Base-by-base conservation (phyloP, 192 early-diverging fungal species). In the Helicostylum pulchrum region DNA sequence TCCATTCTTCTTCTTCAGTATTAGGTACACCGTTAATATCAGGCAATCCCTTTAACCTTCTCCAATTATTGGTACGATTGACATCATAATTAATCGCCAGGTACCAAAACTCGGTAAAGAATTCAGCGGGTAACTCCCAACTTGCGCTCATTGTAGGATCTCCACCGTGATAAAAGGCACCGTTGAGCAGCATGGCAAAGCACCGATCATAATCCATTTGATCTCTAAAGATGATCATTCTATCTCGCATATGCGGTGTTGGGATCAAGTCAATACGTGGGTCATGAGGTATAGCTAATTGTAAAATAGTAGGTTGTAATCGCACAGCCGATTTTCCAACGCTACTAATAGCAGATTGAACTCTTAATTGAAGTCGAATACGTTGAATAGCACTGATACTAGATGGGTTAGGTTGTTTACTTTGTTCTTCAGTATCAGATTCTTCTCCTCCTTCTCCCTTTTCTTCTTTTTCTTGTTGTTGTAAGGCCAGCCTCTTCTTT, bases 141-240 rank as follows among this genome's bases (percentile, higher is more conserved):
- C 52, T 62, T 20, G 55, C 66, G 14, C 64, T 62, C 45, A 63
- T 61, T 7, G 74, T 71, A 21, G 74, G 74, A 45, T 76, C 69
- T n/a, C 74, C 74, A 20, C 74, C 74, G 23, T 71, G 70, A 39
- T 67, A 71, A 3, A 55, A 30, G 0, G 74, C 63, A 30, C 70
- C 66, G 31, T 63, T 60, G 0, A 76, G 32, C 1, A 76, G 9
- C 65, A 71, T 45, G 26, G 46, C 66, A 60, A 76, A 67, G 49
- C 74, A 76, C 7, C 53, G 44, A 14, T 76, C 74, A 30, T 71
- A 68, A 23, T 76, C 66, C 30, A 71, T 60, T 14, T 58, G 55
- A 51, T 71, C 68, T 15, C 74, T 49, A 31, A 76, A 76, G 8
- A 76, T 50, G 43, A 76, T 76, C 74, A 76, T 71, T 57, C 74